These are phyloP conservation scores for Chaetothyriales sp. DNA, from an alignment of 2,329 filamentous ascomycete species.

Conservation along the genomic window DNA sequence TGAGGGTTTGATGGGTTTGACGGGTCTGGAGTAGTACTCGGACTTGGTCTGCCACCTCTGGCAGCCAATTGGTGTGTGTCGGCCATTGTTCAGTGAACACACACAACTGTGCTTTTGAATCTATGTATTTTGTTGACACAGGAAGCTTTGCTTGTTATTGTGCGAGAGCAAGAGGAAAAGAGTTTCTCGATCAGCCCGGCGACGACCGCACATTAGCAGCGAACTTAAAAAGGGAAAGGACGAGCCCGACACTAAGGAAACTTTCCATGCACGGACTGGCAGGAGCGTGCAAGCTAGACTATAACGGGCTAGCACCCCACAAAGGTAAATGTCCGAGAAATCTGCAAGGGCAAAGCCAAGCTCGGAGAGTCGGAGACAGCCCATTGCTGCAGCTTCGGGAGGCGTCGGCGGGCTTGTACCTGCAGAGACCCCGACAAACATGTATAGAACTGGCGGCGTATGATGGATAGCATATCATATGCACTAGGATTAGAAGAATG, in stretches of 20 bases:
- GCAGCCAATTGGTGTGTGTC: slow-evolving; percentile 8
- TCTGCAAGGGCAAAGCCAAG: too few relatives aligned
- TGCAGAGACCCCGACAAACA: too few relatives aligned
- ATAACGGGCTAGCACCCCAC: too few relatives aligned
- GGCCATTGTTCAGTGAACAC: background rate
- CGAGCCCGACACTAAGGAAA: background rate
- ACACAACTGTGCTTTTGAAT: background rate
- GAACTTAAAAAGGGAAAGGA: background rate
- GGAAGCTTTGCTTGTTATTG: background rate
- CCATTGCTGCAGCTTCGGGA: too few relatives aligned
- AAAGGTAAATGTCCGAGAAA: too few relatives aligned
- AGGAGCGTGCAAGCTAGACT: too few relatives aligned
- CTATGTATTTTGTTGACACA: background rate
- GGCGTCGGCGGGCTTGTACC: too few relatives aligned
- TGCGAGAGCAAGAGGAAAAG: background rate
- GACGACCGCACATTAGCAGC: too few relatives aligned
- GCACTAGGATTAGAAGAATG: too few relatives aligned
- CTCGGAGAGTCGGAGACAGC: too few relatives aligned
- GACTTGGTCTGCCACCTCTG: slow-evolving; percentile 8
- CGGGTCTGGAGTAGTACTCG: slow-evolving; percentile 8
- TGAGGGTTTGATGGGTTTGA: slow-evolving; percentile 6
- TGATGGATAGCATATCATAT: too few relatives aligned
- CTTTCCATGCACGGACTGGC: background rate
- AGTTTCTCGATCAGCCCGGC: background rate
- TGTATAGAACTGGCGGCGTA: too few relatives aligned